Evolutionary conservation across 495 filamentous ascomycete species (phyloP), one percentile per base, ranked within the genome.

Genomic region (Penicillium diatomitis): DNA sequence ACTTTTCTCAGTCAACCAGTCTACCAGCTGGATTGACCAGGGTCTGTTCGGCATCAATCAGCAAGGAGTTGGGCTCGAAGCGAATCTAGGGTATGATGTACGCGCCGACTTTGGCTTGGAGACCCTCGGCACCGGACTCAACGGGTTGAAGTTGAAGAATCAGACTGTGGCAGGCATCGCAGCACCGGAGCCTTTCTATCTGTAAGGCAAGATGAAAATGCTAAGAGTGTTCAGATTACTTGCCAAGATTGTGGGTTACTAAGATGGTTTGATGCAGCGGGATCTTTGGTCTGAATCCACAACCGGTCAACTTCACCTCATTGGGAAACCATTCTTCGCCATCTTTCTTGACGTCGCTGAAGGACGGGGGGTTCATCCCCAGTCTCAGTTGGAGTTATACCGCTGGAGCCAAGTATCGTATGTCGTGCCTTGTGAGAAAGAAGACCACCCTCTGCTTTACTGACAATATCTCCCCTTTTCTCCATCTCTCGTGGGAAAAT

Each of bases 361-460:
- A 78, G 45, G 63, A 70, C 37, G 62, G 69, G 44, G 76, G 76
- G 31, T 51, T 50, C 2, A 80, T 84, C 47, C 77, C 80, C 29
- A 83, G 78, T 44, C 69, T 82, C 38, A 81, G 74, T 52, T 86
- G 82, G 56, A 82, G 81, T 41, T 86, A 81, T 56, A 85, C 83
- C 5, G 81, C 83, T 38, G 83, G 83, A 3, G 81, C 81, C 36
- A 74, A 76, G 47, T 84, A 85, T 56, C 73, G 81, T 73, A 51
- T 62, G 66, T 63, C 11, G 7, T 8, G 20, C 45, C 67, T 56
- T 47, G 7, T 56, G 51, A 20, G 2, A 28, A n/a, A 10, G 1
- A 27, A 31, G 31, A 5, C 10, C 20, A 27, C 6, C n/a, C 12
- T 30, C n/a, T 31, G 34, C 34, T 36, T 10, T 10, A 36, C 34